Conservation (phyloP, 352 stramenopile genomes). For the Pythium pectinolyticum region DNA sequence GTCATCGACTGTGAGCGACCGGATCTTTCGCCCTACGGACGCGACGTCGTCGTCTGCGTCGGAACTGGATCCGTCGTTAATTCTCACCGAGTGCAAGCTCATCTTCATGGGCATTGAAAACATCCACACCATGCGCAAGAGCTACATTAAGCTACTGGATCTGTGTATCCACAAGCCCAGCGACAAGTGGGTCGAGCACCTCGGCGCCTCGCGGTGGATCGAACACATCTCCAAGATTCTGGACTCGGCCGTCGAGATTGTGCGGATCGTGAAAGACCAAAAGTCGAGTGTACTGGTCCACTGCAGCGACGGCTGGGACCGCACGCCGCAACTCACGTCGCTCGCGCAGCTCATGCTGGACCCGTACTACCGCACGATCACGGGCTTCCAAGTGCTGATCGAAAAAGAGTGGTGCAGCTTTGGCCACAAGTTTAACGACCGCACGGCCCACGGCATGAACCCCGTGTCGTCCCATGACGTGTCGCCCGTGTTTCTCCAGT, state of each 20-base stretch:
- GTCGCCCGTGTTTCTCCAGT: constrained; percentile 96
- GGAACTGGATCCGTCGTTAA: constrained; percentile 42
- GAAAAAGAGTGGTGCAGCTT: constrained; percentile 91
- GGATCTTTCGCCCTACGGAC: constrained; percentile 16
- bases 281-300: constrained; percentile 95
- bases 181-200: constrained; percentile 82
- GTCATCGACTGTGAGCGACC: constrained; percentile 23
- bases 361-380: constrained; percentile 87
- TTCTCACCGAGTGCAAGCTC: constrained; percentile 80
- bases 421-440: constrained; percentile 87
- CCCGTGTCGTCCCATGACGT: constrained; percentile 90
- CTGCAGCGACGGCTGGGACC: constrained; percentile 98
- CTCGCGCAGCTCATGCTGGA: constrained; percentile 89
- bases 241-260: constrained; percentile 81
- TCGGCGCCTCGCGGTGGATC: constrained; percentile 71
- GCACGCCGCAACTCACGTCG: constrained; percentile 85
- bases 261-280: constrained; percentile 72
- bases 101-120: constrained; percentile 92
- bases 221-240: constrained; percentile 80
- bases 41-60: too few species aligned
- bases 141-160: constrained; percentile 76
- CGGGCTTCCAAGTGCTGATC: constrained; percentile 82
- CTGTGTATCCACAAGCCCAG: constrained; percentile 62
- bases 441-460: constrained; percentile 56
- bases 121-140: constrained; percentile 91